Evolutionary conservation across 176 grass and related monocot genomes (phyloP).

Genomic region (Cenchrus fungigraminus): DNA sequence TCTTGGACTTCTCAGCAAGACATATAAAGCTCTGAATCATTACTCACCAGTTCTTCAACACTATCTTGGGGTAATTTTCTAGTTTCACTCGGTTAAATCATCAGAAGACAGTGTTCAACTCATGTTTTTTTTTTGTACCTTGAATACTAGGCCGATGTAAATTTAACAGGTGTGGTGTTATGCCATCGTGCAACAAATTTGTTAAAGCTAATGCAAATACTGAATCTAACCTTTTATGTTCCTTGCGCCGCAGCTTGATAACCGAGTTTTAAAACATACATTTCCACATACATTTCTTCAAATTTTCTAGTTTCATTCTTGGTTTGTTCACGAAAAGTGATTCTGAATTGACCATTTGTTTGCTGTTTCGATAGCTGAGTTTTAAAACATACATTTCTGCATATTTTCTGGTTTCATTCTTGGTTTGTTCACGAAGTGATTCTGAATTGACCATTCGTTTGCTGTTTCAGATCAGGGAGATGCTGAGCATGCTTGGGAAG

Average conservation of each 20-base stretch:
- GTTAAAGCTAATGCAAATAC: not conserved
- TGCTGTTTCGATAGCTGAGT: not conserved
- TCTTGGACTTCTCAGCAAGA: slow-evolving; percentile 56
- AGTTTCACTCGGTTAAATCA: not conserved
- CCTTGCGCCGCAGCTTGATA: not conserved
- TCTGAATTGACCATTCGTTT: slow-evolving; percentile 13
- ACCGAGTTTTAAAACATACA: not conserved
- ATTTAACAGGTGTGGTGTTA: not conserved
- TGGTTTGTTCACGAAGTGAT: not conserved
- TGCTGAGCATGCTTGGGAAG: slow-evolving; percentile 40
- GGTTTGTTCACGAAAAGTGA: not conserved
- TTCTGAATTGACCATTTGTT: slow-evolving; percentile 7
- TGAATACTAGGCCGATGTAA: not conserved
- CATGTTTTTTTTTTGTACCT: not conserved
- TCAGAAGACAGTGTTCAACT: not conserved
- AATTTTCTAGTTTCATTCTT: not conserved
- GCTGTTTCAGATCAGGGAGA: slow-evolving; percentile 53
- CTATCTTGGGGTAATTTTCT: slow-evolving; percentile 53
- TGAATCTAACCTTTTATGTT: not conserved
- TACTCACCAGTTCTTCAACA: slow-evolving; percentile 54
- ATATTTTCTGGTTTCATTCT: not conserved
- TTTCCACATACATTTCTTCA: not conserved
- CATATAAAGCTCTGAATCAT: slow-evolving; percentile 45
- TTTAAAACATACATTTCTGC: not conserved
- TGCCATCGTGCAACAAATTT: not conserved